phyloP scores from a whole-genome alignment of 1,284 basidiomycete species.

The Coniferiporia sulphurascens region DNA sequence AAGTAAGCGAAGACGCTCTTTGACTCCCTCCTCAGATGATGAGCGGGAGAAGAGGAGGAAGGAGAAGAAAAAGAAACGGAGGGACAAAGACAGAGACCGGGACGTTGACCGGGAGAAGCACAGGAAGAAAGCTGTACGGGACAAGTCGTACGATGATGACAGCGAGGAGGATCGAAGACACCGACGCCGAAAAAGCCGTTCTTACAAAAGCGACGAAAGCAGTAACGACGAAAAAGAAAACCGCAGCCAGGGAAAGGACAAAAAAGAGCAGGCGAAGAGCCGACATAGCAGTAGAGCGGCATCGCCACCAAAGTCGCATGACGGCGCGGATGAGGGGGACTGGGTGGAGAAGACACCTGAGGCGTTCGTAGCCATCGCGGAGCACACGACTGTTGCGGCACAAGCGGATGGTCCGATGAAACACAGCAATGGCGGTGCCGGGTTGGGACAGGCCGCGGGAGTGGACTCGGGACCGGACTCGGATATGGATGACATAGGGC shows the following conservation, averaged over 20 bases:
- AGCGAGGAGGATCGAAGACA: slow-evolving; percentile 18
- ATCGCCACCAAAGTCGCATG: slow-evolving; percentile 25
- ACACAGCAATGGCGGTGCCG: slow-evolving; percentile 21
- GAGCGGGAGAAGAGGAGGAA: slow-evolving; percentile 44
- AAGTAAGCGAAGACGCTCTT: slow-evolving; percentile 50
- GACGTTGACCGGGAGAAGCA: slow-evolving; percentile 26
- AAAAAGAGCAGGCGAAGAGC: slow-evolving; percentile 25
- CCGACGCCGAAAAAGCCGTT: slow-evolving; percentile 4
- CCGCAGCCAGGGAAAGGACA: slow-evolving; percentile 27
- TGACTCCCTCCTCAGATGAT: slow-evolving; percentile 58
- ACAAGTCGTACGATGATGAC: slow-evolving; percentile 15
- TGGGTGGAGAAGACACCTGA: slow-evolving; percentile 67
- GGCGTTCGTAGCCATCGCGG: slow-evolving; percentile 22
- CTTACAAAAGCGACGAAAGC: slow-evolving; percentile 19
- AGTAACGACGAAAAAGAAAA: slow-evolving; percentile 20
- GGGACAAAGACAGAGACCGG: slow-evolving; percentile 40
- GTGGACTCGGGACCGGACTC: slow-evolving; percentile 32
- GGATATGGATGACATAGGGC: slow-evolving; percentile 52
- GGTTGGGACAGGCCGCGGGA: slow-evolving; percentile 23
- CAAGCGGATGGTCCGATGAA: neutral
- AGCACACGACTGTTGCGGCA: slow-evolving; percentile 3
- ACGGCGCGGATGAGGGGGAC: slow-evolving; percentile 50
- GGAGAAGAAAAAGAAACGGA: slow-evolving; percentile 54
- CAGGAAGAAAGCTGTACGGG: slow-evolving; percentile 29
- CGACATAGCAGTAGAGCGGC: slow-evolving; percentile 28